Conservation (phyloP, 352 stramenopile genomes). For the Pythium aristosporum region DNA sequence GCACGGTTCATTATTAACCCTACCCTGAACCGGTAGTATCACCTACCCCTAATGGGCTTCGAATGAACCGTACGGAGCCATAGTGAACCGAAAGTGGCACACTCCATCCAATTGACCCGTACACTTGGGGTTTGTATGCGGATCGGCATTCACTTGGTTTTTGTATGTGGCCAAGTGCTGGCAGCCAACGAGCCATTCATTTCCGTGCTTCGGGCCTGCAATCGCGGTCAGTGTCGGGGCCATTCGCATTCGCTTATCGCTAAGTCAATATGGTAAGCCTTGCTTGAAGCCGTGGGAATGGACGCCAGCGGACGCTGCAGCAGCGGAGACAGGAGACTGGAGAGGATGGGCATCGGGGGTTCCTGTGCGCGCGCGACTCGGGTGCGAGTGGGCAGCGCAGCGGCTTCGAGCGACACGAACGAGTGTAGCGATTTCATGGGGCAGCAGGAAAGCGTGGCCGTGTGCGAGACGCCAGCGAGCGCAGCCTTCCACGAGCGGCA, state of each 20-base stretch:
- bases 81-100: conserved; percentile 22
- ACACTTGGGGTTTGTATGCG: conserved; percentile 43
- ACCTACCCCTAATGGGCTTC: not conserved
- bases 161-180: conserved; percentile 42
- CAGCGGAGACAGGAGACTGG: not conserved
- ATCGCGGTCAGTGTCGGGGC: conserved; percentile 31
- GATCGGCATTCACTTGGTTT: conserved; percentile 25
- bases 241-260: conserved; percentile 89
- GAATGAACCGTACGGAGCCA: conserved; percentile 7
- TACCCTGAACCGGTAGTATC: not conserved
- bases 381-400: not conserved
- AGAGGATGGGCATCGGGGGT: not conserved
- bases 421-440: not conserved
- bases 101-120: conserved; percentile 27
- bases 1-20: conserved; percentile 20
- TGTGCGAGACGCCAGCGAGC: not conserved
- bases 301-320: not conserved
- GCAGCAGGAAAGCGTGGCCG: not conserved
- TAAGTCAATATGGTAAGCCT: conserved; percentile 88
- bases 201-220: conserved; percentile 35
- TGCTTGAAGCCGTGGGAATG: conserved; percentile 4
- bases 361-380: not conserved
- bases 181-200: conserved; percentile 85
- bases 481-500: not conserved
- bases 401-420: not conserved